These are phyloP conservation scores for Penicillium hordei DNA, from an alignment of 2,329 filamentous ascomycete species.

Conservation along the genomic window DNA sequence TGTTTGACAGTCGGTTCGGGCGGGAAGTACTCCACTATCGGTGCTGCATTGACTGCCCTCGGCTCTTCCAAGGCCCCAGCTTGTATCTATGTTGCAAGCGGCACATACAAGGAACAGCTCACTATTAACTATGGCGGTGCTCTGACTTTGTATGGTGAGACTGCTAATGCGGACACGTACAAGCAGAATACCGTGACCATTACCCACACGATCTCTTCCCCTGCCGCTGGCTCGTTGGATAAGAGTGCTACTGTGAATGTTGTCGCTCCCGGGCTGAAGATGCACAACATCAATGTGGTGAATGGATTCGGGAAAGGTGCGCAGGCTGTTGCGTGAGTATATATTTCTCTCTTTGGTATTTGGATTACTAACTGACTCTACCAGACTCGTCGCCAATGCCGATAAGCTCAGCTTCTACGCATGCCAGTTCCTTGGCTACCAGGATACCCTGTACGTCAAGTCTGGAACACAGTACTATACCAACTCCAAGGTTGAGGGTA, in stretches of 20 bases:
- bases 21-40: slow-evolving; percentile 27
- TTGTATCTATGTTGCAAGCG: slow-evolving; percentile 36
- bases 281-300: slow-evolving; percentile 40
- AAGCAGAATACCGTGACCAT: slow-evolving; percentile 35
- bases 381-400: slow-evolving; percentile 30
- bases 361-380: not conserved
- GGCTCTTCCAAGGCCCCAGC: slow-evolving; percentile 24
- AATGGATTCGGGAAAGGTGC: slow-evolving; percentile 37
- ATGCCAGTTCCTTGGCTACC: slow-evolving; percentile 37
- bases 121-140: slow-evolving; percentile 30
- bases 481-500: slow-evolving; percentile 35
- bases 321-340: slow-evolving; percentile 37
- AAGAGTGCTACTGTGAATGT: slow-evolving; percentile 35
- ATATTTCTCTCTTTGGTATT: not conserved
- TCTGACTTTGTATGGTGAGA: slow-evolving; percentile 36
- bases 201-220: slow-evolving; percentile 34
- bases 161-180: slow-evolving; percentile 29
- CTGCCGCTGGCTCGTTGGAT: slow-evolving; percentile 32
- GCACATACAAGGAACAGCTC: slow-evolving; percentile 36
- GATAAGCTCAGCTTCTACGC: slow-evolving; percentile 37
- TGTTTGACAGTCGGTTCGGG: slow-evolving; percentile 27
- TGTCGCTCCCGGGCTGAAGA: slow-evolving; percentile 28
- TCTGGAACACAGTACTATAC: slow-evolving; percentile 36
- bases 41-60: slow-evolving; percentile 29
- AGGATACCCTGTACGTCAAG: slow-evolving; percentile 40